Conservation (phyloP, 139 green algal species). For the Asterochloris sp. region DNA sequence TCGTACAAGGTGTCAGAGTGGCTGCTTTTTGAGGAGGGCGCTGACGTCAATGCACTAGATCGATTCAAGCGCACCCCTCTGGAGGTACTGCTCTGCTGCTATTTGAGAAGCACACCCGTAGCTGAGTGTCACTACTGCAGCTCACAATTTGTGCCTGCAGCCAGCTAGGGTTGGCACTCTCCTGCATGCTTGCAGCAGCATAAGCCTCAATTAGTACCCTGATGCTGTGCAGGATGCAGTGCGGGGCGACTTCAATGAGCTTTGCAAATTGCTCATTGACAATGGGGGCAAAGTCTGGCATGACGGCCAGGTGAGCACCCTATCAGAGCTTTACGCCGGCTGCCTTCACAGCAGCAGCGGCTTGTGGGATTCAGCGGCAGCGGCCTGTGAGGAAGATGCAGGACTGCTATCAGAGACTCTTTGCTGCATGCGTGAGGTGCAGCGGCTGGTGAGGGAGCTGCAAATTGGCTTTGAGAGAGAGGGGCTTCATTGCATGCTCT, state of each 20-base stretch:
- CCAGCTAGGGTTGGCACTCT: no score
- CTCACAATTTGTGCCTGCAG: not conserved
- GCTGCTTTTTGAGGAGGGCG: constrained; percentile 65
- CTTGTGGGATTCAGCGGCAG: no score
- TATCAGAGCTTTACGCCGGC: not conserved
- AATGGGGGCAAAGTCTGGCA: constrained; percentile 49
- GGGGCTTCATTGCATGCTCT: no score
- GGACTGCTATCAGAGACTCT: no score
- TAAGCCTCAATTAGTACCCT: not conserved
- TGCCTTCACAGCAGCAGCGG: not conserved
- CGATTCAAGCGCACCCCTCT: constrained; percentile 79
- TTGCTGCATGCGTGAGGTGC: no score
- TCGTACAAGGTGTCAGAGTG: constrained; percentile 76
- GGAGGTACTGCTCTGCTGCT: constrained; percentile 50
- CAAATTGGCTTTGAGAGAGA: no score
- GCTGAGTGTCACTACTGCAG: not conserved
- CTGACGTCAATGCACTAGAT: constrained; percentile 69
- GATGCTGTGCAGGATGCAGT: constrained; percentile 68
- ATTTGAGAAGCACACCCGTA: not conserved
- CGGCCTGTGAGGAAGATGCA: no score
- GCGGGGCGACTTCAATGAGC: constrained; percentile 69
- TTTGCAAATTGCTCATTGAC: constrained; percentile 68
- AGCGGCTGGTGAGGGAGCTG: no score
- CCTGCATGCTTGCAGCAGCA: not conserved
- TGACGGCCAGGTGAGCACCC: not conserved